Conservation (phyloP, 768 basidiomycete species). For the Pleurotus cornucopiae region DNA sequence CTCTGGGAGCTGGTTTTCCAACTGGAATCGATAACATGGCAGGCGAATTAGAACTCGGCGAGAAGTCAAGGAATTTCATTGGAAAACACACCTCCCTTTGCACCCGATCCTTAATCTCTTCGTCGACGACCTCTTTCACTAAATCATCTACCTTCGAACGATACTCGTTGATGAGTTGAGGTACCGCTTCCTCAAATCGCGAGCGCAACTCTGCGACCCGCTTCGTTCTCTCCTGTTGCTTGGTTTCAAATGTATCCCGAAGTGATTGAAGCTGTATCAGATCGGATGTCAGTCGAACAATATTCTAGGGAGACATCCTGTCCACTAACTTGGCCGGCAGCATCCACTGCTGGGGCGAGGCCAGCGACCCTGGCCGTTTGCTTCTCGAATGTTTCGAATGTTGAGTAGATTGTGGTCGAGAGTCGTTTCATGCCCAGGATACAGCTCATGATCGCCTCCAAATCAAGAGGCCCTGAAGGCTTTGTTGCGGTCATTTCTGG, state of each 20-base stretch:
- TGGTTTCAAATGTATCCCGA: constrained; percentile 30
- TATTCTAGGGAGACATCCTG: background rate
- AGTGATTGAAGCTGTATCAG: constrained; percentile 36
- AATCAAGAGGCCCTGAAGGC: background rate
- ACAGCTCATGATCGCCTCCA: constrained; percentile 3
- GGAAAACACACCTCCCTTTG: constrained; percentile 31
- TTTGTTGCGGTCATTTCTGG: too few species aligned
- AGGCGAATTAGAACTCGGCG: background rate
- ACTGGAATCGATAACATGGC: constrained; percentile 21
- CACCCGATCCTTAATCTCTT: constrained; percentile 37
- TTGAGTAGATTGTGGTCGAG: constrained; percentile 24
- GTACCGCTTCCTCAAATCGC: constrained; percentile 34
- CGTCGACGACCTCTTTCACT: constrained; percentile 30
- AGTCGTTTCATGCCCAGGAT: constrained; percentile 3
- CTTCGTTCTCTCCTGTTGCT: constrained; percentile 33
- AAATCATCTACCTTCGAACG: constrained; percentile 27
- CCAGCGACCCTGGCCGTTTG: constrained; percentile 41
- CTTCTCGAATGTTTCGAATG: constrained; percentile 41
- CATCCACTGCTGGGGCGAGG: constrained; percentile 40
- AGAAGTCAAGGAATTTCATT: background rate
- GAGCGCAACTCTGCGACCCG: constrained; percentile 30
- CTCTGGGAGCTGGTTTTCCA: constrained; percentile 37
- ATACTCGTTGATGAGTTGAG: constrained; percentile 35
- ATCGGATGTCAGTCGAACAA: constrained; percentile 11
- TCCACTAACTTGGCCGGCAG: constrained; percentile 36